Conservation (phyloP, 2,329 filamentous ascomycete genomes). For the Coniochaeta ligniaria region DNA sequence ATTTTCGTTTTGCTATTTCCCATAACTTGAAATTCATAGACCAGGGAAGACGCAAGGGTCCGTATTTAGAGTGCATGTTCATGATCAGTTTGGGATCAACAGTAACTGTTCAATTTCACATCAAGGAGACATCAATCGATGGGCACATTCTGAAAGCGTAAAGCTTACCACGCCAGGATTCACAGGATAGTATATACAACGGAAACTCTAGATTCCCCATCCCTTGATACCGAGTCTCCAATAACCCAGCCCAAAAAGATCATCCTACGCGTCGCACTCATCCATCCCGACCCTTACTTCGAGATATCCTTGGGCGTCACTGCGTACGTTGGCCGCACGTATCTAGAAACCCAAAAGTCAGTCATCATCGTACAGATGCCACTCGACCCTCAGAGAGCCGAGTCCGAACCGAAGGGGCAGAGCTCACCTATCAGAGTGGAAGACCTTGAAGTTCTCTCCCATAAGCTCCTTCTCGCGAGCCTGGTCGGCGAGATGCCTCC, state of each 20-base stretch:
- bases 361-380: not conserved
- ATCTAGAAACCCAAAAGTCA: slow-evolving; percentile 50
- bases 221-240: not conserved
- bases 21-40: not conserved
- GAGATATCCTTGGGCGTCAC: slow-evolving; percentile 58
- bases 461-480: slow-evolving; percentile 84
- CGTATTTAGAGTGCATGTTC: not conserved
- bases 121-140: not conserved
- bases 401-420: too few species aligned
- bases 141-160: not conserved
- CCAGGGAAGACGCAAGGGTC: too few species aligned
- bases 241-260: not conserved
- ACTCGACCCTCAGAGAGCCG: too few species aligned
- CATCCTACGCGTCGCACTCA: not conserved
- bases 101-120: too few species aligned
- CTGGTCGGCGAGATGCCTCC: slow-evolving; percentile 79
- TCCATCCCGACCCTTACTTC: slow-evolving; percentile 34
- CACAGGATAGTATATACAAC: not conserved
- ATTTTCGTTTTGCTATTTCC: not conserved
- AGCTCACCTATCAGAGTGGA: slow-evolving; percentile 77
- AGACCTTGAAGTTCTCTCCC: slow-evolving; percentile 76
- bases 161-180: not conserved
- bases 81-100: too few species aligned
- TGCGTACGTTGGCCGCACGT: slow-evolving; percentile 71
- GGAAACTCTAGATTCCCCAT: not conserved